These are phyloP conservation scores for Entomortierella parvispora DNA, from an alignment of 192 early-diverging fungal species.

Conservation along the genomic window DNA sequence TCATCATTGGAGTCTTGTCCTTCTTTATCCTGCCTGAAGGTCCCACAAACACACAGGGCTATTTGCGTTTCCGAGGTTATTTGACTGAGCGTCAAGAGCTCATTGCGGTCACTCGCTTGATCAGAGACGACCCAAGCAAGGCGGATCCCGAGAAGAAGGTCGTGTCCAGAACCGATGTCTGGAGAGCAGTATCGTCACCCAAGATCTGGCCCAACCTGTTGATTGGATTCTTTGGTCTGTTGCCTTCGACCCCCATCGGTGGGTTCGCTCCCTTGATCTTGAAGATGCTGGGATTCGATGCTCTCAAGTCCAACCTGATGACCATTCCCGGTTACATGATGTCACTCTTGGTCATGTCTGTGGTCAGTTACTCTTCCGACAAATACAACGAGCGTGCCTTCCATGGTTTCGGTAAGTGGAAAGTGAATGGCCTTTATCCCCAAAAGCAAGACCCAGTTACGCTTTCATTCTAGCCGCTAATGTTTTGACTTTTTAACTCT, in stretches of 20 bases:
- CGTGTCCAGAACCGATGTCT: conserved; percentile 37
- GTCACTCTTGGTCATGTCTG: conserved; percentile 29
- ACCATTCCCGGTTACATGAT: conserved; percentile 48
- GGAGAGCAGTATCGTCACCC: conserved; percentile 28
- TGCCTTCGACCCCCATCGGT: conserved; percentile 39
- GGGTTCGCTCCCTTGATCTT: conserved; percentile 54
- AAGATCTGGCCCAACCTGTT: conserved; percentile 47
- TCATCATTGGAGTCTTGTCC: conserved; percentile 57
- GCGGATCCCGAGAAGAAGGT: conserved; percentile 47
- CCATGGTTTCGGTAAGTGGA: conserved; percentile 9
- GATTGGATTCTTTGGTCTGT: conserved; percentile 53
- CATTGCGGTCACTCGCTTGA: conserved; percentile 68
- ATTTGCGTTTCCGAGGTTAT: conserved; percentile 51
- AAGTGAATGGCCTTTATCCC: too few species aligned
- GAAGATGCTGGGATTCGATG: conserved; percentile 48
- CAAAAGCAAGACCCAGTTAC: too few species aligned
- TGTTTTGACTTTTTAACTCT: conserved; percentile 9
- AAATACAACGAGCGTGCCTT: conserved; percentile 32
- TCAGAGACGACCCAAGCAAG: conserved; percentile 70
- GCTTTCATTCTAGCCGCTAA: too few species aligned
- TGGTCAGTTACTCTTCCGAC: conserved; percentile 42
- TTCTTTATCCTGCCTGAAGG: conserved; percentile 69
- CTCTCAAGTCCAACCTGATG: conserved; percentile 54
- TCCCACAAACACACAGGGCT: conserved; percentile 48
- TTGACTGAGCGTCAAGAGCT: conserved; percentile 63